Conservation (phyloP, 768 basidiomycete genomes). For the Lentinula sp. region DNA sequence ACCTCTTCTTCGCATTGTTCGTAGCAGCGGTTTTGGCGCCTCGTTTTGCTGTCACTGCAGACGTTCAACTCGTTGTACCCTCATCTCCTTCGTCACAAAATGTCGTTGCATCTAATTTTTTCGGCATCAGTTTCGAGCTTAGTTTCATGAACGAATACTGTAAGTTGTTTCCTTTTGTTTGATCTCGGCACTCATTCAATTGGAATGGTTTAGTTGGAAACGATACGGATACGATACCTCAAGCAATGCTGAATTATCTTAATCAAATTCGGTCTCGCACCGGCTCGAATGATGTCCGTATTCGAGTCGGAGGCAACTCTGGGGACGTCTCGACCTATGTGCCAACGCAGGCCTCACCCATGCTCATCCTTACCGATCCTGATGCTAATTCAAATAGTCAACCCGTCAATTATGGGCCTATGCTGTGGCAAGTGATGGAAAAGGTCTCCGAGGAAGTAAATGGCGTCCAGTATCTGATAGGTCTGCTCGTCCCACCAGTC, state of each 20-base stretch:
- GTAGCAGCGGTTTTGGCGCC: background rate
- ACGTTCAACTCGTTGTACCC: constrained; percentile 20
- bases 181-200: background rate
- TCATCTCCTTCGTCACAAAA: constrained; percentile 26
- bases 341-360: constrained; percentile 30
- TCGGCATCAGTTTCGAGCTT: constrained; percentile 63
- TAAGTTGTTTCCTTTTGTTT: constrained; percentile 17
- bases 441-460: constrained; percentile 25
- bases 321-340: constrained; percentile 38
- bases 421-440: constrained; percentile 41
- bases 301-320: constrained; percentile 46
- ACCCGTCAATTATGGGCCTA: constrained; percentile 40
- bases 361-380: constrained; percentile 31
- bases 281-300: constrained; percentile 28
- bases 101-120: constrained; percentile 46
- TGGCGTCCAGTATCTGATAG: constrained; percentile 24
- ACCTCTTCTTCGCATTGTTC: constrained; percentile 1
- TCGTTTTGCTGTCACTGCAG: constrained; percentile 9
- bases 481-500: constrained; percentile 8
- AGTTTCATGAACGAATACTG: constrained; percentile 55
- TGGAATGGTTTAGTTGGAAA: constrained; percentile 37
- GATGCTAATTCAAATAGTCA: constrained; percentile 36
- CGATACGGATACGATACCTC: constrained; percentile 43
- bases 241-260: constrained; percentile 55
- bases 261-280: constrained; percentile 43